Evolutionary conservation across 345 rosid species (phyloP).

Genomic region (Limnanthes douglasii): DNA sequence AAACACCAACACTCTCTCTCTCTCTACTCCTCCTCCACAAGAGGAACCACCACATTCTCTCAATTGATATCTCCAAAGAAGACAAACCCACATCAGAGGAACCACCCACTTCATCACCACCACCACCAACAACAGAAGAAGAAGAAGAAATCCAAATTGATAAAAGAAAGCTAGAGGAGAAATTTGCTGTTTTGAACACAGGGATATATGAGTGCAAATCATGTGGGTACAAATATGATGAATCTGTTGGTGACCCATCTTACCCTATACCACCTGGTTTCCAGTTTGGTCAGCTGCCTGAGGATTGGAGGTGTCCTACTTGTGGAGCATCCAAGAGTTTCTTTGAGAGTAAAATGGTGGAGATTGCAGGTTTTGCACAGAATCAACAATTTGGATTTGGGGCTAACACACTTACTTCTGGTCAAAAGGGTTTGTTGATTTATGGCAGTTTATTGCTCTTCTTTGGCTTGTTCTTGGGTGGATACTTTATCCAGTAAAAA

Average conservation of each 20-base stretch:
- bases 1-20: constrained; percentile 8
- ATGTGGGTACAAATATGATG: constrained; percentile 86
- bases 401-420: constrained; percentile 80
- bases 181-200: constrained; percentile 87
- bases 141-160: constrained; percentile 7
- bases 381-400: constrained; percentile 87
- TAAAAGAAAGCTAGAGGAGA: constrained; percentile 55
- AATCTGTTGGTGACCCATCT: constrained; percentile 72
- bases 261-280: constrained; percentile 89
- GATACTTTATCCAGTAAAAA: constrained; percentile 64
- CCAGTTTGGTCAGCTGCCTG: constrained; percentile 63
- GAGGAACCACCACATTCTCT: constrained; percentile 9
- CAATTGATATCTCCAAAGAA: constrained; percentile 62
- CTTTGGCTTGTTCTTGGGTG: constrained; percentile 58
- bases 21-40: constrained; percentile 3
- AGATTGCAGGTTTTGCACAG: constrained; percentile 96
- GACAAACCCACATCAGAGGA: constrained; percentile 30
- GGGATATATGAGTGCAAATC: constrained; percentile 93
- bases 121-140: constrained; percentile 7
- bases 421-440: constrained; percentile 72
- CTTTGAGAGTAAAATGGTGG: constrained; percentile 84
- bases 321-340: constrained; percentile 85
- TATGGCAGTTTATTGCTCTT: constrained; percentile 59
- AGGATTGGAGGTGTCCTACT: constrained; percentile 90
- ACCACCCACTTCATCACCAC: constrained; percentile 5